Conservation (phyloP, 179 eudicot genomes). For the Camellia oleifera region DNA sequence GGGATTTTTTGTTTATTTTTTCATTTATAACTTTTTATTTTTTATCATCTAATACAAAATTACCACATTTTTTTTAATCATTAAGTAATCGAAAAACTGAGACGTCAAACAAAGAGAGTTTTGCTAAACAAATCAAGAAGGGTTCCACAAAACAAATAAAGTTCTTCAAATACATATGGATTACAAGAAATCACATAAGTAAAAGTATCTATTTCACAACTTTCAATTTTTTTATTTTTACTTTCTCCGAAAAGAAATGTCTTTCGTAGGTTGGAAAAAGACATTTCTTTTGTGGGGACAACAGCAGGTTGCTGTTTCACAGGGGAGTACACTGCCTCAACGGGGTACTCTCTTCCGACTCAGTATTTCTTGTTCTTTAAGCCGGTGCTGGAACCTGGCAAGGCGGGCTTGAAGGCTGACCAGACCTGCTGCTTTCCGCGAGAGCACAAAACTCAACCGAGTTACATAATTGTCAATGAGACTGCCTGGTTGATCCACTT, state of each 20-base stretch:
- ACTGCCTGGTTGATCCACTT: slow-evolving; percentile 99
- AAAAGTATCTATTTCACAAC: background rate
- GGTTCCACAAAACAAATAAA: slow-evolving; percentile 3
- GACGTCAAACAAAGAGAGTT: background rate
- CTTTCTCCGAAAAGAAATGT: background rate
- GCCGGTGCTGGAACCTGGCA: slow-evolving; percentile 93
- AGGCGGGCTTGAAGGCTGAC: slow-evolving; percentile 98
- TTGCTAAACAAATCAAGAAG: background rate
- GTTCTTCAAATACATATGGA: background rate
- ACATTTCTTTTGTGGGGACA: too few species aligned
- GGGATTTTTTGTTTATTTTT: too few species aligned
- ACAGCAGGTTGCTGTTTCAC: background rate
- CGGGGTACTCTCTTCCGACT: slow-evolving; percentile 85
- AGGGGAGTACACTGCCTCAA: background rate
- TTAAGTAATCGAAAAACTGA: background rate
- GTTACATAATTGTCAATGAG: slow-evolving; percentile 90
- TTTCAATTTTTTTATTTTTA: too few species aligned
- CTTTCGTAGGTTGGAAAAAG: background rate
- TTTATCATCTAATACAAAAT: too few species aligned
- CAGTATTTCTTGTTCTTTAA: slow-evolving; percentile 95
- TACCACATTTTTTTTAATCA: too few species aligned
- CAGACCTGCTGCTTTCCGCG: slow-evolving; percentile 94
- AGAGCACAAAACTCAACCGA: slow-evolving; percentile 89
- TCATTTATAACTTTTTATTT: too few species aligned
- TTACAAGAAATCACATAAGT: background rate